Base-by-base conservation (phyloP, 331 rosid genomes). In the Stylosanthes scabra region DNA sequence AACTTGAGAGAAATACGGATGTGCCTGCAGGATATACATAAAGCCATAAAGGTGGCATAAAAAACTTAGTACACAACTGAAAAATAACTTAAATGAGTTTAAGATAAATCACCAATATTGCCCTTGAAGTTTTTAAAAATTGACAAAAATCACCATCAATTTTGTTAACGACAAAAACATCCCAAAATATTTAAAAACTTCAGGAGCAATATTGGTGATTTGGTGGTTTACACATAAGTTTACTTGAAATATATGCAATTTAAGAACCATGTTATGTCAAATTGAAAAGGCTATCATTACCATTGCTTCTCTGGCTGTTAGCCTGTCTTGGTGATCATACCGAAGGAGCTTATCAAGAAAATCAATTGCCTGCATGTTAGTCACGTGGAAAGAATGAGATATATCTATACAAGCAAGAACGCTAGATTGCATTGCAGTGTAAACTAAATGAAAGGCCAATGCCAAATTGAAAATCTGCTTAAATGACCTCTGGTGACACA, bases 271-370 rank as follows among this genome's bases (percentile, higher is more conserved):
- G 0, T 65, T 50, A 20, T 6, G 44, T 15, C 41, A 71, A 66
- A 41, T 59, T 14, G 9, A 47, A 64, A 66, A 65, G 8, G 13
- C 16, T n/a, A 34, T 28, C 14, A 46, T 82, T 86, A 92, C 98
- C 98, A 92, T 95, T 61, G 99, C 99, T 86, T 95, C 99, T 83
- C 81, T 86, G 45, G 97, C 99, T 13, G 99, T 90, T 51, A 92
- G 87, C 88, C 99, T 82, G 84, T 91, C 97, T 69, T 92, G 97
- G 85, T 95, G 99, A 84, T 95, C 97, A 70, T 95, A 95, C 9
- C 91, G 91, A 57, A 95, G 97, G 66, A 95, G 97, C 81, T 90
- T 88, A 82, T 95, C 99, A 49, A 95, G 96, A 88, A 90, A 95
- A 92, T 95, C 99, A 50, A 95, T 86, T 66, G 99, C 97, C 99